Conservation (phyloP, 2,329 filamentous ascomycete genomes). For the Aspergillus fijiensis region DNA sequence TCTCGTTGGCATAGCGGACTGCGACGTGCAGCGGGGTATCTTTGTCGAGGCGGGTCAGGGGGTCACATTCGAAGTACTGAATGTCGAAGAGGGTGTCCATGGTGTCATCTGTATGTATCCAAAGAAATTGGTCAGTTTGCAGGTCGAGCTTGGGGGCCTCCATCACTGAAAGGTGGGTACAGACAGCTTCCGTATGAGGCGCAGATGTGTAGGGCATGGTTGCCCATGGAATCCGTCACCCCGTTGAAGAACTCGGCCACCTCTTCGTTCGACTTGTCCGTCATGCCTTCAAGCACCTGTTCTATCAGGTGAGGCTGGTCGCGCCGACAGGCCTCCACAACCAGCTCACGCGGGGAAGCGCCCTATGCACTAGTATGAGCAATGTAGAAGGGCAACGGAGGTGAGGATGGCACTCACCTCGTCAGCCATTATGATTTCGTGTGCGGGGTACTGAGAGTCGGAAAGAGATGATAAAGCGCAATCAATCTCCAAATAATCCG, state of each 20-base stretch:
- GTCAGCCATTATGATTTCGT: slow-evolving; percentile 39
- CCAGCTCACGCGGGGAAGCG: slow-evolving; percentile 77
- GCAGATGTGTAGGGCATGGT: slow-evolving; percentile 85
- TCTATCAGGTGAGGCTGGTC: slow-evolving; percentile 86
- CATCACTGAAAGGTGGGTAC: slow-evolving; percentile 32
- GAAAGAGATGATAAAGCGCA: background rate
- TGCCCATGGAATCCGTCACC: slow-evolving; percentile 81
- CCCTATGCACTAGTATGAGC: slow-evolving; percentile 56
- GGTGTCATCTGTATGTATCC: slow-evolving; percentile 39
- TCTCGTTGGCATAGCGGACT: slow-evolving; percentile 49
- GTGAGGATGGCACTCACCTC: slow-evolving; percentile 35
- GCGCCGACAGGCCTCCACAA: slow-evolving; percentile 88
- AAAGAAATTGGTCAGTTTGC: background rate
- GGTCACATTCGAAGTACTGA: slow-evolving; percentile 51
- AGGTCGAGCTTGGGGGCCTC: background rate
- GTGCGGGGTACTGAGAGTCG: background rate
- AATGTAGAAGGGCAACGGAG: background rate
- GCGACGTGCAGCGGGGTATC: slow-evolving; percentile 49
- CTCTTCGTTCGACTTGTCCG: slow-evolving; percentile 58
- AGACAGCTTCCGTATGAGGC: slow-evolving; percentile 81
- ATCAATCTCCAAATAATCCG: background rate
- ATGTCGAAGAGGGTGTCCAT: slow-evolving; percentile 50
- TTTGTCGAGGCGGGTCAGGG: slow-evolving; percentile 46
- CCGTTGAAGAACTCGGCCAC: slow-evolving; percentile 79
- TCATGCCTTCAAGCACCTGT: slow-evolving; percentile 66